These are phyloP conservation scores for Termitomyces sp. DNA, from an alignment of 768 basidiomycete genomes.

Conservation along the genomic window DNA sequence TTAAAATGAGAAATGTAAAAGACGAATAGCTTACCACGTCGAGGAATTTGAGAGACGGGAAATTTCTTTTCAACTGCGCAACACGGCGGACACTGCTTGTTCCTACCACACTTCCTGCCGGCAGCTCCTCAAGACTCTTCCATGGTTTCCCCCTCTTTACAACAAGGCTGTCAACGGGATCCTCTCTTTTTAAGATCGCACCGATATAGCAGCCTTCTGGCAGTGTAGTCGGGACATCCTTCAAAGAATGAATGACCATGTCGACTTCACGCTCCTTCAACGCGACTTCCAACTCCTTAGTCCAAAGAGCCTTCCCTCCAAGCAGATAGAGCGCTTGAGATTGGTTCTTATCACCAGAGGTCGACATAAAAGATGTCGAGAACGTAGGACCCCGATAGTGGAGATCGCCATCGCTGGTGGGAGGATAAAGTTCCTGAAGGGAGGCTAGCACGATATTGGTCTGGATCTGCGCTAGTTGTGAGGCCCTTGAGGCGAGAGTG, in stretches of 20 bases:
- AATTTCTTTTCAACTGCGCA: slow-evolving; percentile 81
- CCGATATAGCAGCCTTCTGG: slow-evolving; percentile 83
- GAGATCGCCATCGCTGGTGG: slow-evolving; percentile 16
- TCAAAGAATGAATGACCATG: slow-evolving; percentile 88
- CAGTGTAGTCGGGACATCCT: slow-evolving; percentile 89
- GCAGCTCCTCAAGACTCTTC: slow-evolving; percentile 76
- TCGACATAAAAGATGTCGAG: slow-evolving; percentile 45
- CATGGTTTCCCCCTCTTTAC: slow-evolving; percentile 70
- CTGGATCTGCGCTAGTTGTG: slow-evolving; percentile 87
- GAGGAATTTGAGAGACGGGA: slow-evolving; percentile 72
- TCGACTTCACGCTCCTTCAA: slow-evolving; percentile 73
- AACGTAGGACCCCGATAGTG: slow-evolving; percentile 30
- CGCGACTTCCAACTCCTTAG: slow-evolving; percentile 90
- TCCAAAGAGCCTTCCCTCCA: slow-evolving; percentile 94
- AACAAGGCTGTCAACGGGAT: slow-evolving; percentile 86
- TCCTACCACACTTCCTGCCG: slow-evolving; percentile 87
- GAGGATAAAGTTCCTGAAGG: slow-evolving; percentile 56
- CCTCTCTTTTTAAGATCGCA: slow-evolving; percentile 82
- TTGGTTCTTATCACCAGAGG: slow-evolving; percentile 90
- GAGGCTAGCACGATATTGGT: slow-evolving; percentile 73
- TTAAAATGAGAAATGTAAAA: background rate
- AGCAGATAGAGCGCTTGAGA: slow-evolving; percentile 81
- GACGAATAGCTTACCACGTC: slow-evolving; percentile 70
- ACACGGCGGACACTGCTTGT: slow-evolving; percentile 92
- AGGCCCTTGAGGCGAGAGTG: slow-evolving; percentile 80